Evolutionary conservation across 441 rosid species (phyloP).

Genomic region (Erodium texanum): DNA sequence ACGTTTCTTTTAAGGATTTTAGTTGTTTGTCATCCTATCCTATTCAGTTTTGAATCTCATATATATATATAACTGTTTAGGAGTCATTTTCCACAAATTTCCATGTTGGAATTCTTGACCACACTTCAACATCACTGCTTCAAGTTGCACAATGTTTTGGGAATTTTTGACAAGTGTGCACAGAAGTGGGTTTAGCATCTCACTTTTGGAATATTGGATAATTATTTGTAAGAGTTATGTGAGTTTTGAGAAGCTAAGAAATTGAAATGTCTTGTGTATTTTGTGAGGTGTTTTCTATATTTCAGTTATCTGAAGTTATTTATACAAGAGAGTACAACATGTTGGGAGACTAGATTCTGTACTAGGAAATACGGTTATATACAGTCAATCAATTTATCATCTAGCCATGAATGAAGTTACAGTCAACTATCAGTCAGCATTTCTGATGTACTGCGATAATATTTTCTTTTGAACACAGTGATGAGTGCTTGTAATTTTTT

Average conservation of each 20-base stretch:
- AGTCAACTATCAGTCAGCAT: not conserved
- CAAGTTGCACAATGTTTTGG: not conserved
- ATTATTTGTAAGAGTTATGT: not conserved
- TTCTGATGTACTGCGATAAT: not conserved
- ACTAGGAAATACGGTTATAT: not conserved
- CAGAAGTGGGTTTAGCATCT: not conserved
- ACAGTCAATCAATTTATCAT: not conserved
- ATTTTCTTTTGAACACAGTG: not conserved
- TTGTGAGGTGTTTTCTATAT: not conserved
- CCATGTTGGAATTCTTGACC: not conserved
- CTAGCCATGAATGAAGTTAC: not conserved
- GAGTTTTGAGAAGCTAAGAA: not conserved
- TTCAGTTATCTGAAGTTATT: not conserved
- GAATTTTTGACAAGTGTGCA: not conserved
- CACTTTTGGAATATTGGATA: not conserved
- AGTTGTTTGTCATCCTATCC: constrained; percentile 4
- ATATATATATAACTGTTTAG: not conserved
- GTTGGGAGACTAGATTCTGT: too few species aligned
- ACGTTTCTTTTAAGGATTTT: constrained; percentile 1
- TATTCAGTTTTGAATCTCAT: not conserved
- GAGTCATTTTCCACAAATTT: not conserved
- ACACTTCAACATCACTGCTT: not conserved
- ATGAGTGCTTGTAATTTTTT: not conserved
- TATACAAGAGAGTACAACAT: not conserved
- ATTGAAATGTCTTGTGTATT: not conserved